Percentiles rank a stretch among this genome's conserved stretches.
Evolutionary conservation across 768 basidiomycete species (phyloP).

Genomic region (Postia placenta): DNA sequence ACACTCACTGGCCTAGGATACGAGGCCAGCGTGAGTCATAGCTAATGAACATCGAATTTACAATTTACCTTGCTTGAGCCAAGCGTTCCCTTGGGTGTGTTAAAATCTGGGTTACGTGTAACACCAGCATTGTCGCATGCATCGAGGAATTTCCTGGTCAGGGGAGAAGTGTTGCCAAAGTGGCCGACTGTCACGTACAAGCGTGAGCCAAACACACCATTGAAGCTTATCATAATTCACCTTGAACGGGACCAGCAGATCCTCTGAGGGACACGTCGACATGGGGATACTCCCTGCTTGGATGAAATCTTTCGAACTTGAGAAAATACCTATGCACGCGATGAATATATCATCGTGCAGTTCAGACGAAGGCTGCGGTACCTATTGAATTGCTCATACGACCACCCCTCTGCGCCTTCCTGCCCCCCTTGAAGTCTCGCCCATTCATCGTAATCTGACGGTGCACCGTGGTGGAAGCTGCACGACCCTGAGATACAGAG

Average conservation of each 20-base stretch:
- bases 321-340: conserved; percentile 49
- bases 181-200: conserved; percentile 51
- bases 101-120: conserved; percentile 49
- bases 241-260: conserved; percentile 45
- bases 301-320: conserved; percentile 59
- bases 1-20: conserved; percentile 24
- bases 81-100: conserved; percentile 46
- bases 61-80: conserved; percentile 58
- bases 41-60: no score
- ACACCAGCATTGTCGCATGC: conserved; percentile 47
- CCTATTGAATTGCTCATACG: conserved; percentile 50
- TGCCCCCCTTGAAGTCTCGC: conserved; percentile 35
- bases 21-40: neutral
- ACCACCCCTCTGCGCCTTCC: conserved; percentile 50
- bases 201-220: no score
- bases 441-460: conserved; percentile 68
- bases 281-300: conserved; percentile 41
- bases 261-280: conserved; percentile 46
- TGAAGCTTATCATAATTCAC: no score
- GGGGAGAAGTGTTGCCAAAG: conserved; percentile 38
- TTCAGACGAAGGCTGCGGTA: conserved; percentile 16
- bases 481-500: neutral
- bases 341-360: neutral
- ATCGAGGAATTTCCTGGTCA: conserved; percentile 47
- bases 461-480: conserved; percentile 52